Base-by-base conservation (phyloP, 345 rosid genomes). In the Rubroshorea leprosula region DNA sequence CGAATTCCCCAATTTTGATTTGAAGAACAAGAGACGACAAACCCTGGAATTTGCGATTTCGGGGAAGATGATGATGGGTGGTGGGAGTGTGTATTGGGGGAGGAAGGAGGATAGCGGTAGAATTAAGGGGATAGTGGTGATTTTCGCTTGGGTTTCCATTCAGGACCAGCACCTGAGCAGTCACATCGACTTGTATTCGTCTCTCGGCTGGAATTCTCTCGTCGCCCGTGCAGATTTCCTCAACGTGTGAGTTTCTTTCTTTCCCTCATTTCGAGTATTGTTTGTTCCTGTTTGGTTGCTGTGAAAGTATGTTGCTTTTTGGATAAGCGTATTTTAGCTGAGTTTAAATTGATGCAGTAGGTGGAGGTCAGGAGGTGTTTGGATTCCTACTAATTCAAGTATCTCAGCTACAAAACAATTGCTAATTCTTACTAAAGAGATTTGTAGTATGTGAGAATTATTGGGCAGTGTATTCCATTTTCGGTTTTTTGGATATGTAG, bases 151-250 rank as follows among this genome's bases (percentile, higher is more conserved):
- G 97, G 70, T 80, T 26, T 87, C 94, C 43, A 65, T 83, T 64
- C 68, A 61, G 29, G 81, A 83, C n/a, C 60, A 48, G 25, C 83
- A 74, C 23, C 66, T 87, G 49, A 23, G 62, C 17, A 77, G 58
- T 63, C 80, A 68, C 65, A 71, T 83, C 25, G 87, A 89, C 72
- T 76, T 93, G 63, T 89, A 87, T 66, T 80, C 95, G 17, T 87
- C 99, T 63, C 90, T 93, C 5, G 83, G 90, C 0, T 93, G 97
- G 99, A 79, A 80, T 63, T 83, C 95, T 24, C 94, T 93, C 55
- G 75, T 89, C 67, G 80, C 88, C 31, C 85, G 69, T 52, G 74
- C 96, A 59, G 85, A 79, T 72, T 93, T 93, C 62, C 75, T 93
- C 71, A 64, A 70, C 76, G 83, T 86, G 97, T 86, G 67, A 70